phyloP scores from a whole-genome alignment of 169 alveolate species.

The Plasmodium sp. region DNA sequence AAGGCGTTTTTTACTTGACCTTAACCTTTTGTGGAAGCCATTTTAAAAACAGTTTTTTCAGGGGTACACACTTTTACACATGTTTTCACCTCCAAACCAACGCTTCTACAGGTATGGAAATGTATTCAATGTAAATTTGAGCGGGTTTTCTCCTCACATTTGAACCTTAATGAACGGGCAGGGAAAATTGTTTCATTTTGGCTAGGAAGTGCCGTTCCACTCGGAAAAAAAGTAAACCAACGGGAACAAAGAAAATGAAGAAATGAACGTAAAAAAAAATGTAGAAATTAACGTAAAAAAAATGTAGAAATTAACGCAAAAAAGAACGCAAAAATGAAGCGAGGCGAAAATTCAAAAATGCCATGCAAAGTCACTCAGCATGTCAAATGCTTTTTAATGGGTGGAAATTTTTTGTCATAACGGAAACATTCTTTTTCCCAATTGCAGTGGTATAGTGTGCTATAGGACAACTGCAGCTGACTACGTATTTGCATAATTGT shows the following conservation, averaged over 20 bases:
- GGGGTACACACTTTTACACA: neutral
- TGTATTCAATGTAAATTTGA: constrained; percentile 4
- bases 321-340: neutral
- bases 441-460: neutral
- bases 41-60: neutral
- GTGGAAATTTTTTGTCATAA: neutral
- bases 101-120: neutral
- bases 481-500: neutral
- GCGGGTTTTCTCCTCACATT: neutral
- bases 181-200: neutral
- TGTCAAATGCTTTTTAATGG: neutral
- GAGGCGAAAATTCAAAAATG: neutral
- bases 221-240: neutral
- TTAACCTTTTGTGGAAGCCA: neutral
- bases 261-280: neutral
- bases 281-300: neutral
- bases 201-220: neutral
- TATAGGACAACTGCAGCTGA: neutral
- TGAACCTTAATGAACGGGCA: neutral
- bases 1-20: neutral
- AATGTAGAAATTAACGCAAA: neutral
- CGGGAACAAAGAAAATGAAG: neutral
- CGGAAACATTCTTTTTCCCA: neutral
- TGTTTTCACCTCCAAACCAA: neutral
- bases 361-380: neutral